A percentile compares a stretch with the other conserved stretches of the same genome.
Evolutionary conservation across 1,139 yeast species (phyloP).

Genomic region (Scheffersomyces stambukii): DNA sequence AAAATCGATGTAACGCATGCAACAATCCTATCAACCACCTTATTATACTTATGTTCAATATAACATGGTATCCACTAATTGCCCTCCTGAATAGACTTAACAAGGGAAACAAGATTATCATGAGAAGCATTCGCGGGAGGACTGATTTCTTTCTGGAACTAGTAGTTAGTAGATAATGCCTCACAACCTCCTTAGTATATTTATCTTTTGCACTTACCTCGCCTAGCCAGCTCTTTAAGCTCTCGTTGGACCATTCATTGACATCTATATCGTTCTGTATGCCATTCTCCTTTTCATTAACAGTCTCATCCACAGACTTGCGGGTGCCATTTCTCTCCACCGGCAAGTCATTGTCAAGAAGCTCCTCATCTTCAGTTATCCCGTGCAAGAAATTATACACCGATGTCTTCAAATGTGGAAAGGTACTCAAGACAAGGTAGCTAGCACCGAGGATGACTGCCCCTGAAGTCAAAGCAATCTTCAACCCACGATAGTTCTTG

Average conservation of each 20-base stretch:
- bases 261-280: slow-evolving; percentile 18
- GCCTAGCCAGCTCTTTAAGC: slow-evolving; percentile 32
- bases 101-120: slow-evolving; percentile 47
- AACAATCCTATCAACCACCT: slow-evolving; percentile 11
- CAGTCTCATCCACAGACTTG: slow-evolving; percentile 2
- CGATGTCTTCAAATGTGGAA: slow-evolving; percentile 43
- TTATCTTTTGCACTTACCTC: slow-evolving; percentile 22
- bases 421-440: slow-evolving; percentile 44
- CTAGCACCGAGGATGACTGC: slow-evolving; percentile 44
- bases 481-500: slow-evolving; percentile 8
- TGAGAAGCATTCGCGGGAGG: slow-evolving; percentile 46
- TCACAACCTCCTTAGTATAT: neutral
- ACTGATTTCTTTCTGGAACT: slow-evolving; percentile 38
- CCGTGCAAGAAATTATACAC: slow-evolving; percentile 22
- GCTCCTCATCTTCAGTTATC: slow-evolving; percentile 12
- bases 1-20: slow-evolving; percentile 2
- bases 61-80: too few species aligned
- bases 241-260: slow-evolving; percentile 36
- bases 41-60: slow-evolving; percentile 20
- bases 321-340: slow-evolving; percentile 2
- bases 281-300: slow-evolving; percentile 12
- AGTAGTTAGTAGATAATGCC: slow-evolving; percentile 25
- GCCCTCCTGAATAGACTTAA: slow-evolving; percentile 36
- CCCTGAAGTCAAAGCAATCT: slow-evolving; percentile 28
- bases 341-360: slow-evolving; percentile 2